Evolutionary conservation across 2,329 filamentous ascomycete species (phyloP).

Genomic region (Fusarium begoniae): DNA sequence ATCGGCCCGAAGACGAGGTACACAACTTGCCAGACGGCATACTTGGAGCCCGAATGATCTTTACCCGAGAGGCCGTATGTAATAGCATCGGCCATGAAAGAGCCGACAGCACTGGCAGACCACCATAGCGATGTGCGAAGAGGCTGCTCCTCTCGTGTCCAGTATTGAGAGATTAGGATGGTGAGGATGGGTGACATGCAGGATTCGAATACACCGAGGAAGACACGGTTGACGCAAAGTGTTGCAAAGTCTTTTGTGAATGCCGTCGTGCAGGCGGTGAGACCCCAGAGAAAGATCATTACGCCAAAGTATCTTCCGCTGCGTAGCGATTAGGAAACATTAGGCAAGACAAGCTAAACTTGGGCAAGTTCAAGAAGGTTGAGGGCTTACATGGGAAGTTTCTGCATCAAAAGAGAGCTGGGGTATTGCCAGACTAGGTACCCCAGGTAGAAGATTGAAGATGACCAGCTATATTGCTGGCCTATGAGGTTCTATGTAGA

Average conservation of each 20-base stretch:
- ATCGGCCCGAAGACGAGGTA: not conserved
- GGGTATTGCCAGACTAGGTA: not conserved
- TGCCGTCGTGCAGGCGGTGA: not conserved
- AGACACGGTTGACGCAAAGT: not conserved
- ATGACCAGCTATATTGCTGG: not conserved
- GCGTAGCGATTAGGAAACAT: fast-evolving
- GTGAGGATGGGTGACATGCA: not conserved
- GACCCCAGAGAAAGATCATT: not conserved
- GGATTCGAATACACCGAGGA: not conserved
- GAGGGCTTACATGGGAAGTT: not conserved
- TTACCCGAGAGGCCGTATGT: not conserved
- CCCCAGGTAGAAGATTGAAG: not conserved
- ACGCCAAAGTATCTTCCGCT: not conserved
- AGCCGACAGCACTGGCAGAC: not conserved
- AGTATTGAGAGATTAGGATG: not conserved
- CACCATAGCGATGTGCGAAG: not conserved
- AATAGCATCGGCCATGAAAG: not conserved
- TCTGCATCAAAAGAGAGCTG: not conserved
- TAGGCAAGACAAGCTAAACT: too few relatives aligned
- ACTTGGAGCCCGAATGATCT: not conserved
- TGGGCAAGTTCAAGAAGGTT: fast-evolving
- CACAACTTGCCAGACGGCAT: not conserved
- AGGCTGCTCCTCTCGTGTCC: not conserved
- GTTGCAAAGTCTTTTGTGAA: not conserved
- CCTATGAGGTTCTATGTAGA: not conserved